phyloP scores from a whole-genome alignment of 1,139 yeast species.

The Taphrina betulina region DNA sequence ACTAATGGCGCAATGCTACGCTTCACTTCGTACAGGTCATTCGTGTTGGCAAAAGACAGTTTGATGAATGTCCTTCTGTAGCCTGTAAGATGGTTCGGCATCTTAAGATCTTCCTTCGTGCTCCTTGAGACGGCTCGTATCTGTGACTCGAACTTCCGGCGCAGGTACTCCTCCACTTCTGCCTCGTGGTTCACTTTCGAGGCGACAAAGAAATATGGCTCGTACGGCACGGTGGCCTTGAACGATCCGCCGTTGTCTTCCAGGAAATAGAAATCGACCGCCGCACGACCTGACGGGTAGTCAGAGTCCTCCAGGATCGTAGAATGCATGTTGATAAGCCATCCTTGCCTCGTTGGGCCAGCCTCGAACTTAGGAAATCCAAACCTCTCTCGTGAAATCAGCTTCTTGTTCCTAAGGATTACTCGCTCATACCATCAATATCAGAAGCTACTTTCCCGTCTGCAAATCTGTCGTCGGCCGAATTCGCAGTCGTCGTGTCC shows the following conservation, averaged over 20 bases:
- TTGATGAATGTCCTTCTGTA: conserved; percentile 62
- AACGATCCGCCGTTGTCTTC: conserved; percentile 97
- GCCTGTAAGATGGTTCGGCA: conserved; percentile 86
- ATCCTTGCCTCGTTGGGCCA: conserved; percentile 73
- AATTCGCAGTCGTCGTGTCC: conserved; percentile 29
- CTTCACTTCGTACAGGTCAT: conserved; percentile 74
- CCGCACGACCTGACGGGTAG: conserved; percentile 66
- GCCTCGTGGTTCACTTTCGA: conserved; percentile 65
- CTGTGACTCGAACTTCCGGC: conserved; percentile 63
- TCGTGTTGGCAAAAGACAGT: conserved; percentile 70
- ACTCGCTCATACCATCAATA: conserved; percentile 16
- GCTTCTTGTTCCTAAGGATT: not conserved
- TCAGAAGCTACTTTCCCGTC: conserved; percentile 13
- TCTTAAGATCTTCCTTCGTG: conserved; percentile 70
- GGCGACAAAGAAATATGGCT: conserved; percentile 83
- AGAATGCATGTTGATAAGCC: conserved; percentile 77
- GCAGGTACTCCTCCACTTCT: conserved; percentile 82
- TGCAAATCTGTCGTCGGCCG: conserved; percentile 18
- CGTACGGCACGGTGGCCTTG: conserved; percentile 76
- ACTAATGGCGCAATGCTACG: conserved; percentile 67
- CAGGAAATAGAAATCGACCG: conserved; percentile 91
- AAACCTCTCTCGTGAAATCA: conserved; percentile 60
- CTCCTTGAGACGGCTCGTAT: conserved; percentile 59
- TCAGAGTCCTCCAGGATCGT: conserved; percentile 60
- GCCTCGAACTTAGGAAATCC: conserved; percentile 78